Percentiles rank a stretch among this genome's conserved stretches.
Evolutionary conservation across 805 yeast species (phyloP).

Genomic region (Starmerella stigmatis): DNA sequence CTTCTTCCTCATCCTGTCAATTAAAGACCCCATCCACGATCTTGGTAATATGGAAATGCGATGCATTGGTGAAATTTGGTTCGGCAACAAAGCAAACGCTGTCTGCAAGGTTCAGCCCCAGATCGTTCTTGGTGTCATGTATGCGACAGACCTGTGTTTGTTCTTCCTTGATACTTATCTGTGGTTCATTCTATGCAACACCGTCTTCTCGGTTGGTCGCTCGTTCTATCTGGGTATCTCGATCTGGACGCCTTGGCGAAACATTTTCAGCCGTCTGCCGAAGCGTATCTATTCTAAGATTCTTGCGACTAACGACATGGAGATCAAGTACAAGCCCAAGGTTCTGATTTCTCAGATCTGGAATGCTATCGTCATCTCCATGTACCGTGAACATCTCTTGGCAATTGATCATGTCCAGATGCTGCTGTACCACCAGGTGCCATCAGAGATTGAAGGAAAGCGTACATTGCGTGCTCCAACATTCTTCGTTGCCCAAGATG

Average conservation of each 20-base stretch:
- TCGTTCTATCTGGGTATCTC: constrained; percentile 98
- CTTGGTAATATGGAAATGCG: constrained; percentile 79
- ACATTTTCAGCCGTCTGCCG: constrained; percentile 93
- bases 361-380: constrained; percentile 97
- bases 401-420: constrained; percentile 98
- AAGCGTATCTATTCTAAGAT: constrained; percentile 97
- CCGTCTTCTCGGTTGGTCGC: constrained; percentile 92
- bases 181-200: constrained; percentile 96
- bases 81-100: constrained; percentile 39
- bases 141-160: constrained; percentile 79
- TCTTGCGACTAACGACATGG: constrained; percentile 97
- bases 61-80: constrained; percentile 94
- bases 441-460: constrained; percentile 95
- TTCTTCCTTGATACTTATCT: constrained; percentile 97
- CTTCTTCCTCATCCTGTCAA: constrained; percentile 74
- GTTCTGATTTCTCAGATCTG: constrained; percentile 96
- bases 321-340: constrained; percentile 96
- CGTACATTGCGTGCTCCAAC: constrained; percentile 98
- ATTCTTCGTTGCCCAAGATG: constrained; percentile 96
- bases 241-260: constrained; percentile 98
- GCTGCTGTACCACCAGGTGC: constrained; percentile 94
- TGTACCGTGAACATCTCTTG: constrained; percentile 97
- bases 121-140: constrained; percentile 86
- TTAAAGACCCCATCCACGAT: constrained; percentile 90
- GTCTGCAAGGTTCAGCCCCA: constrained; percentile 80